Evolutionary conservation across 495 filamentous ascomycete genomes (phyloP).

Genomic region (Tuber calosporum): DNA sequence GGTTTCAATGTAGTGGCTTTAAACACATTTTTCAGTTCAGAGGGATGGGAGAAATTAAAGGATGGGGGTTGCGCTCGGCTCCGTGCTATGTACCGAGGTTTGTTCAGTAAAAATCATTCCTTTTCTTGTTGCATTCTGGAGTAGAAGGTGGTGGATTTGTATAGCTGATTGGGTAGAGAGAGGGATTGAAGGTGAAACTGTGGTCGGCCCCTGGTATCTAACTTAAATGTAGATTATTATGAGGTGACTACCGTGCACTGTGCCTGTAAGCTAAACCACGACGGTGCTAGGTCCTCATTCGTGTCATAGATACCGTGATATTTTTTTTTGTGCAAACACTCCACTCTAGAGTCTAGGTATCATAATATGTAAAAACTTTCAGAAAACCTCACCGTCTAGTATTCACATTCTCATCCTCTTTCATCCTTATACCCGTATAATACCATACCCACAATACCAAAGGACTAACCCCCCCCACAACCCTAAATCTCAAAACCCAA

Average conservation of each 20-base stretch:
- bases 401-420: neutral
- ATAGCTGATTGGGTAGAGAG: neutral
- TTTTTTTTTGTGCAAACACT: neutral
- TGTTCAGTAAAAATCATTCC: neutral
- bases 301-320: neutral
- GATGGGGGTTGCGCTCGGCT: neutral
- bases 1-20: neutral
- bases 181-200: neutral
- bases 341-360: neutral
- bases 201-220: neutral
- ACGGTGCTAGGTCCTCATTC: neutral
- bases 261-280: neutral
- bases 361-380: neutral
- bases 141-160: neutral
- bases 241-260: neutral
- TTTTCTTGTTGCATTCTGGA: neutral
- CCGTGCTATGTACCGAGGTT: neutral
- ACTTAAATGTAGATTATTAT: neutral
- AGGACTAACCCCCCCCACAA: neutral
- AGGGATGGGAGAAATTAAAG: neutral
- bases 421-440: neutral
- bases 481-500: neutral
- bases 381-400: neutral
- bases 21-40: neutral
- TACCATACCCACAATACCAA: neutral